Evolutionary conservation across 768 basidiomycete genomes (phyloP).

Genomic region (Paxillus ammoniavirescens): DNA sequence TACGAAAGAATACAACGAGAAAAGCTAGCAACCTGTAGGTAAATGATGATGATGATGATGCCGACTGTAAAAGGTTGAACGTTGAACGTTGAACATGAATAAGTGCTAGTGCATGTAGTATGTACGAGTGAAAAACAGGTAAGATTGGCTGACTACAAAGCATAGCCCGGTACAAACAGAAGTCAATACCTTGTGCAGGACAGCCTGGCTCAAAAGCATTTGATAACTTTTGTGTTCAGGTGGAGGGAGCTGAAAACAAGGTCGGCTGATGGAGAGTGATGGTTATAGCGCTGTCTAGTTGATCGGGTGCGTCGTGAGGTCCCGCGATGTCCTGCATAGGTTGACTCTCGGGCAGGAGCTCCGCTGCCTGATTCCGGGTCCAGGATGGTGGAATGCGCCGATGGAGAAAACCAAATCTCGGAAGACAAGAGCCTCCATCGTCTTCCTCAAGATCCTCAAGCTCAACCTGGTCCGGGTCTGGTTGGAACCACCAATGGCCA

Average conservation of each 20-base stretch:
- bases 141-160: too few species aligned
- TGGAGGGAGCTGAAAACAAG: not conserved
- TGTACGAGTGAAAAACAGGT: too few species aligned
- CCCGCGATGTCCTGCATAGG: not conserved
- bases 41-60: too few species aligned
- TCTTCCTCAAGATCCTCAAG: not conserved
- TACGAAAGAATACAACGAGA: too few species aligned
- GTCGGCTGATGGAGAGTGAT: not conserved
- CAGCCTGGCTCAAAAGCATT: not conserved
- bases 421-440: not conserved
- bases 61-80: too few species aligned
- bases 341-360: not conserved
- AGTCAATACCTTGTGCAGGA: too few species aligned
- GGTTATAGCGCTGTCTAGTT: not conserved
- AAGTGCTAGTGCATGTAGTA: too few species aligned
- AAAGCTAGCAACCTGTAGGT: too few species aligned
- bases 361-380: not conserved
- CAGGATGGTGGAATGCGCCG: not conserved
- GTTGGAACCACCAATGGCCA: constrained; percentile 26
- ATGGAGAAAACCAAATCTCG: not conserved
- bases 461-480: constrained; percentile 7
- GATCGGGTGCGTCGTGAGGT: not conserved
- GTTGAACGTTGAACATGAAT: too few species aligned
- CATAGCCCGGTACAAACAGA: too few species aligned
- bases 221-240: not conserved